These are phyloP conservation scores for Juglanconis oblonga DNA, from an alignment of 2,329 filamentous ascomycete species.

Conservation along the genomic window DNA sequence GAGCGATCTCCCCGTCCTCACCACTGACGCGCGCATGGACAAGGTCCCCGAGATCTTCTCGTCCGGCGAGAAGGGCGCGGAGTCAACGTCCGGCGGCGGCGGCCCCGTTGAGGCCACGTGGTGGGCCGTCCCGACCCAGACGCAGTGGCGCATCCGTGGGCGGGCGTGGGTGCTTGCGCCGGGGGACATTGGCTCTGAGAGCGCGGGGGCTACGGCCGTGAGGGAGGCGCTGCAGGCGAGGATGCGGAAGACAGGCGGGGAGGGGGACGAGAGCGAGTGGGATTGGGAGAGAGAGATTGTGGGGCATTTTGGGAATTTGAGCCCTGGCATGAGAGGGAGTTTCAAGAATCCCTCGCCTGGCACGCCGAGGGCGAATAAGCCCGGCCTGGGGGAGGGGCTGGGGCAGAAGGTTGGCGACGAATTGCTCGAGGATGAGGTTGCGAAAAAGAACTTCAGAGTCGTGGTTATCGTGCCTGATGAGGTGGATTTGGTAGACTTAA, in stretches of 20 bases:
- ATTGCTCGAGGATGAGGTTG: constrained; percentile 62
- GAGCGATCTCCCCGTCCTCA: constrained; percentile 77
- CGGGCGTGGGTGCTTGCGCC: constrained; percentile 70
- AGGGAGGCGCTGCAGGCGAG: constrained; percentile 57
- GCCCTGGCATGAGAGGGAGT: constrained; percentile 73
- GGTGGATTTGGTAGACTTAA: constrained; percentile 72
- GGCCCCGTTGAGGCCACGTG: constrained; percentile 78
- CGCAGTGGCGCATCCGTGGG: constrained; percentile 84
- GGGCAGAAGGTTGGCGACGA: constrained; percentile 65
- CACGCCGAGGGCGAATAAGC: constrained; percentile 50
- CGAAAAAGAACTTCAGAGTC: constrained; percentile 75
- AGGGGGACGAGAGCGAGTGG: constrained; percentile 52
- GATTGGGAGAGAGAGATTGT: constrained; percentile 78
- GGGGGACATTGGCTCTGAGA: constrained; percentile 46
- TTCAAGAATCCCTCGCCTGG: constrained; percentile 74
- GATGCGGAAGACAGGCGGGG: constrained; percentile 54
- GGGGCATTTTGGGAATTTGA: constrained; percentile 85
- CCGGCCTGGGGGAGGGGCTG: constrained; percentile 40
- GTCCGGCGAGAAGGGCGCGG: constrained; percentile 38
- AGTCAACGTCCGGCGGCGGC: constrained; percentile 53
- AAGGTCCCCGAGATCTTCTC: constrained; percentile 72
- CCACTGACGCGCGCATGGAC: constrained; percentile 83
- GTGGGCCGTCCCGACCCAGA: constrained; percentile 68
- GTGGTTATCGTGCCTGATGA: constrained; percentile 77
- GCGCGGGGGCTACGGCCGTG: constrained; percentile 54